These are phyloP conservation scores for Malassezia yamatoensis DNA, from an alignment of 1,284 basidiomycete genomes.

Conservation along the genomic window DNA sequence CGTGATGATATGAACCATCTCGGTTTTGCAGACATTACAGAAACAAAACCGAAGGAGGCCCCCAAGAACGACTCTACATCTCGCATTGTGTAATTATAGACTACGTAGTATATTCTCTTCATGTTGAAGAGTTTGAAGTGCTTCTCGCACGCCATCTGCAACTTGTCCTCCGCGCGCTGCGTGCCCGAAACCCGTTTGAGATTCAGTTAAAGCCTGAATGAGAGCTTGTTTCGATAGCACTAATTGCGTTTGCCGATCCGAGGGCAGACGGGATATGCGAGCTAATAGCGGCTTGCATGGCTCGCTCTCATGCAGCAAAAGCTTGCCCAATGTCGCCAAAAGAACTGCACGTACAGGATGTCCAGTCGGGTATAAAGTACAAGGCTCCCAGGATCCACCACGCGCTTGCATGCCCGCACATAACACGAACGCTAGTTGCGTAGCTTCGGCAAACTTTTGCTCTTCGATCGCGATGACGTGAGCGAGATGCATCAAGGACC, in stretches of 20 bases:
- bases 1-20: conserved; percentile 38
- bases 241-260: conserved; percentile 15
- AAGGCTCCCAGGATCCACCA: conserved; percentile 15
- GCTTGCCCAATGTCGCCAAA: conserved; percentile 67
- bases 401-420: conserved; percentile 54
- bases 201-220: conserved; percentile 26
- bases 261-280: conserved; percentile 7
- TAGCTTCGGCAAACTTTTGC: conserved; percentile 17
- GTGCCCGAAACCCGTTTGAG: conserved; percentile 24
- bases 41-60: neutral
- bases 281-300: conserved; percentile 1
- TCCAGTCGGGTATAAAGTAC: conserved; percentile 55
- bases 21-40: conserved; percentile 28
- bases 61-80: neutral
- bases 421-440: conserved; percentile 52
- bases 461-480: conserved; percentile 13
- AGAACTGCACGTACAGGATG: conserved; percentile 71
- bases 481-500: conserved; percentile 10
- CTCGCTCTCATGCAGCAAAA: conserved; percentile 55
- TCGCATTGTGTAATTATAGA: conserved; percentile 1
- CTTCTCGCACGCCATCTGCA: neutral
- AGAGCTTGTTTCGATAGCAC: conserved; percentile 22
- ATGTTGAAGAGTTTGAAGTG: neutral
- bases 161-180: conserved; percentile 5
- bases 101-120: neutral